These are phyloP conservation scores for Trichoderma reesei DNA, from an alignment of 495 filamentous ascomycete genomes.

Conservation along the genomic window DNA sequence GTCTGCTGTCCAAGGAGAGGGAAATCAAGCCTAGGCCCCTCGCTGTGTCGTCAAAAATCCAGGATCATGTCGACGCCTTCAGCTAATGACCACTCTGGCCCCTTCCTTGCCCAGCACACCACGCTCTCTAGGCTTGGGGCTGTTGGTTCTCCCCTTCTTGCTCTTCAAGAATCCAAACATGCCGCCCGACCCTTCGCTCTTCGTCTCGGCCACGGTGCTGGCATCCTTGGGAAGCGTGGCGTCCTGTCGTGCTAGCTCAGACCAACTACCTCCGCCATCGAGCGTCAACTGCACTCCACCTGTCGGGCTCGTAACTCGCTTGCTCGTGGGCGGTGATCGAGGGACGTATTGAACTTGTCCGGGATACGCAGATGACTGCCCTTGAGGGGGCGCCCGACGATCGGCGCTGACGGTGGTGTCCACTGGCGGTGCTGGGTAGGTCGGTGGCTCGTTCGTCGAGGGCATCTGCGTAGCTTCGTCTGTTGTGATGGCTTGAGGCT, in stretches of 20 bases:
- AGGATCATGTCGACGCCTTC: neutral
- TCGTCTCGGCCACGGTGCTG: conserved; percentile 33
- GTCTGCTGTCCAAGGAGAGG: neutral
- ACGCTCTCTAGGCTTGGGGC: conserved; percentile 87
- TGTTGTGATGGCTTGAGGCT: conserved; percentile 34
- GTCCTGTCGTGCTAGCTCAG: conserved; percentile 73
- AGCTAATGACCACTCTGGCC: conserved; percentile 62
- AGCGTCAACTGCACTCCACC: conserved; percentile 88
- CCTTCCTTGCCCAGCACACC: conserved; percentile 95
- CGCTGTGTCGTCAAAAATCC: neutral
- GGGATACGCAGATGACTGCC: neutral
- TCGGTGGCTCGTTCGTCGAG: conserved; percentile 19
- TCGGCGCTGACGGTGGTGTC: conserved; percentile 8
- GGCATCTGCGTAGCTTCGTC: conserved; percentile 27
- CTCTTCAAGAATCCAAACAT: conserved; percentile 84
- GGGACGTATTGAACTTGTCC: conserved; percentile 34
- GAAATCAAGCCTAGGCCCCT: too few relatives aligned
- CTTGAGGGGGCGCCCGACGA: conserved; percentile 5
- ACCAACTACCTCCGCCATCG: conserved; percentile 82
- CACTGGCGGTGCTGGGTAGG: conserved; percentile 12
- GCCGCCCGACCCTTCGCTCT: conserved; percentile 47
- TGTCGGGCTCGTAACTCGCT: conserved; percentile 61
- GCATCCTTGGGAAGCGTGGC: conserved; percentile 65
- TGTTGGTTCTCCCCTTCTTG: conserved; percentile 82
- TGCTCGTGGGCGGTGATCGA: conserved; percentile 31